These are phyloP conservation scores for Pseudogymnoascus sp. DNA, from an alignment of 2,329 filamentous ascomycete genomes.

Conservation along the genomic window DNA sequence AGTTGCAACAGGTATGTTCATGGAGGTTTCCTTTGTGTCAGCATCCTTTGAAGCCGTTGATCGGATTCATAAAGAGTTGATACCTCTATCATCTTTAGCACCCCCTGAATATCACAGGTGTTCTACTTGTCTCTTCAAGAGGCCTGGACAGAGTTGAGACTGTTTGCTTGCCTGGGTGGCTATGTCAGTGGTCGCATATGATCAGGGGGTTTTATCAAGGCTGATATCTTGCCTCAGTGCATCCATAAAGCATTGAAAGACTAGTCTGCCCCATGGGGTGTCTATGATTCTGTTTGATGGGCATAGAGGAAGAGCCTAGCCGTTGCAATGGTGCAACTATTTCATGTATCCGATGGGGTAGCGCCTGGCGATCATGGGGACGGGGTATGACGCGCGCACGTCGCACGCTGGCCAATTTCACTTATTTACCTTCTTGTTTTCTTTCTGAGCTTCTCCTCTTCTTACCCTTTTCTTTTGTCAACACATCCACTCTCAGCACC, in stretches of 20 bases:
- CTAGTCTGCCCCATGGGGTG: not conserved
- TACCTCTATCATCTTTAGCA: not conserved
- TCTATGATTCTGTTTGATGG: not conserved
- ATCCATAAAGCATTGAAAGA: not conserved
- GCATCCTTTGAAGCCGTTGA: not conserved
- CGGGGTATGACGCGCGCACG: slow-evolving; percentile 3
- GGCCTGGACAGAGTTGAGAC: not conserved
- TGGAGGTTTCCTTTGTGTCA: not conserved
- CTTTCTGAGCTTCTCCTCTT: not conserved
- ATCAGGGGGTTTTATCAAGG: not conserved
- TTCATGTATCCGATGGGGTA: not conserved
- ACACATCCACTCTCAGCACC: not conserved
- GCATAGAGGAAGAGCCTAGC: not conserved
- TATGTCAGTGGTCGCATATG: not conserved
- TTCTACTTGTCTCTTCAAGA: not conserved
- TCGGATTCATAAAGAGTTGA: not conserved
- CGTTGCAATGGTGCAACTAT: not conserved
- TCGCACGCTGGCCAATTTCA: slow-evolving; percentile 2
- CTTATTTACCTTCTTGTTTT: not conserved
- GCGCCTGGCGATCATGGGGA: slow-evolving; percentile 1
- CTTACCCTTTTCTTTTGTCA: not conserved
- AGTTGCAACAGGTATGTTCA: not conserved
- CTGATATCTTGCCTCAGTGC: not conserved
- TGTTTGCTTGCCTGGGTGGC: not conserved
- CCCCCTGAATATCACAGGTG: not conserved